Percentiles rank a stretch among this genome's conserved stretches.
Evolutionary conservation across 2,329 filamentous ascomycete genomes (phyloP).

Genomic region (Diaporthe longicolla): DNA sequence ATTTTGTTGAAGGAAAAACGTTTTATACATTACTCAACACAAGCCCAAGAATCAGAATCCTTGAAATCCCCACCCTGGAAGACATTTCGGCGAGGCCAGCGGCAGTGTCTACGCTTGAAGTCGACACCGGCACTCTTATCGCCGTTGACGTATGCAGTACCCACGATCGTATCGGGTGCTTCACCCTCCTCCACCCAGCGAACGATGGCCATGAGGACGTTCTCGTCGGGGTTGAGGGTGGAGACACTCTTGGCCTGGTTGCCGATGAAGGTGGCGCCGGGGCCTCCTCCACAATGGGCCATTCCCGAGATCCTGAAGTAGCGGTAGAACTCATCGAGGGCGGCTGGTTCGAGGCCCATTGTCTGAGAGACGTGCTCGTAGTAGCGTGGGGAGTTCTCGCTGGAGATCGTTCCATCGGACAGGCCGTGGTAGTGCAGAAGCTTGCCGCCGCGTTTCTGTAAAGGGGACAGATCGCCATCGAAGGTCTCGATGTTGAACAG

Average conservation of each 20-base stretch:
- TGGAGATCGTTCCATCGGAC: conserved; percentile 60
- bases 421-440: conserved; percentile 62
- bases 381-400: conserved; percentile 61
- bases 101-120: conserved; percentile 54
- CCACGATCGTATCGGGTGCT: conserved; percentile 56
- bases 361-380: conserved; percentile 61
- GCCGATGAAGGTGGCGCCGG: conserved; percentile 54
- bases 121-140: conserved; percentile 44
- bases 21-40: background rate
- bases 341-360: conserved; percentile 52
- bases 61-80: conserved; percentile 46
- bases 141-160: conserved; percentile 52
- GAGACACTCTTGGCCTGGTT: conserved; percentile 48
- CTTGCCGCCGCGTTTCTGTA: conserved; percentile 57
- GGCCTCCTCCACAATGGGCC: conserved; percentile 63
- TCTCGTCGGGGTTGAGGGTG: conserved; percentile 54
- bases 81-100: conserved; percentile 52
- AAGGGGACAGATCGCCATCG: conserved; percentile 55
- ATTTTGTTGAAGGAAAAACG: background rate
- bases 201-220: conserved; percentile 60
- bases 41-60: background rate
- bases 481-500: conserved; percentile 46
- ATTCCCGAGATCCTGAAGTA: conserved; percentile 68
- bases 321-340: conserved; percentile 62
- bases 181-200: conserved; percentile 60